Base-by-base conservation (phyloP, 495 filamentous ascomycete species). In the Daldinia bambusicola region DNA sequence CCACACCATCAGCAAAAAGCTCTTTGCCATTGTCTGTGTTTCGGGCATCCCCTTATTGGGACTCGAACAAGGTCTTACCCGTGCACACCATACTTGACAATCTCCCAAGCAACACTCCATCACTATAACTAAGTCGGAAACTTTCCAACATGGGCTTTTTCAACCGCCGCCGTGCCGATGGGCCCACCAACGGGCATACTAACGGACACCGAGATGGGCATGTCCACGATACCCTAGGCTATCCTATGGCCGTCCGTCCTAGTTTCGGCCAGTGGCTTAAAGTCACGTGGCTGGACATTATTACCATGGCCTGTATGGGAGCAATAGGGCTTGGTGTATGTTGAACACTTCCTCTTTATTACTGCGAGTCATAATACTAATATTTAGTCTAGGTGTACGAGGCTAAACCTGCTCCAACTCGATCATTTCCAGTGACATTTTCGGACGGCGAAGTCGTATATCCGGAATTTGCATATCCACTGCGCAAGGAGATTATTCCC, bases 401-500 rank as follows among this genome's bases (percentile, higher is more conserved):
- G 64, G 85, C 86, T 8, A 78, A 82, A 6, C 88, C 88, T 0
- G 86, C 87, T 0, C 86, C 86, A 0, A 80, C 81, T 4, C 82
- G 87, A 16, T 86, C 84, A 31, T 89, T 89, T 72, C 81, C 89
- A 1, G 82, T 90, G 22, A 85, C 79, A 51, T 89, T 87, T 73
- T 73, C 81, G 18, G 85, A 89, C 57, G 85, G 86, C 63, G 82
- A 88, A 66, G 76, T 90, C 13, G 83, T 90, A 45, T 87, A 87
- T 67, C 88, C 88, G 0, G 70, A 88, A 58, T 87, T 90, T 67
- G 87, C 88, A 55, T 88, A 89, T 69, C 89, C 89, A 0, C 72
- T 85, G 56, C 84, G 87, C 67, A 86, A 85, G 41, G 87, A 90
- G 75, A 87, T 90, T 69, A 77, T 92, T 9, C 87, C 89, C 22